These are phyloP conservation scores for Pythium monospermum DNA, from an alignment of 352 stramenopile genomes.

Conservation along the genomic window DNA sequence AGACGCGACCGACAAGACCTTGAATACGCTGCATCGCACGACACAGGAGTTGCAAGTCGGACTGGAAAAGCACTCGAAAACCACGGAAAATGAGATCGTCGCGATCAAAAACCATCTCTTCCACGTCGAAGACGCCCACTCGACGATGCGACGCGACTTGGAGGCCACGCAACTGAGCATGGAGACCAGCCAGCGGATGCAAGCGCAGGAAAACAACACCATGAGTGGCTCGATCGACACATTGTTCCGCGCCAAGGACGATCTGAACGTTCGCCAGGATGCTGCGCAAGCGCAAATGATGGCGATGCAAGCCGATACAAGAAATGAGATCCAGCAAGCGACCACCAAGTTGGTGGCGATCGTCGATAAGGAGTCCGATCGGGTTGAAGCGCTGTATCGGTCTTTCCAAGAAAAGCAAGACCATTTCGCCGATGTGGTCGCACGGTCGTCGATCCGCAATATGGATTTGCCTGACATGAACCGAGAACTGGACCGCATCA, in stretches of 20 bases:
- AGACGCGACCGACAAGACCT: constrained; percentile 29
- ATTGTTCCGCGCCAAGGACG: constrained; percentile 41
- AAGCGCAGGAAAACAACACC: constrained; percentile 50
- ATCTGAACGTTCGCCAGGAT: constrained; percentile 50
- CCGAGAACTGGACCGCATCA: constrained; percentile 72
- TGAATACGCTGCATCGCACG: constrained; percentile 34
- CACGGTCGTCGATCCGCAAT: constrained; percentile 73
- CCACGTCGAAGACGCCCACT: constrained; percentile 64
- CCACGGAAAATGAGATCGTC: constrained; percentile 54
- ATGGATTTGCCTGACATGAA: constrained; percentile 79
- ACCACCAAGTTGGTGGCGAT: constrained; percentile 59
- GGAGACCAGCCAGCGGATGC: constrained; percentile 46
- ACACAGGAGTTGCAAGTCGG: constrained; percentile 36
- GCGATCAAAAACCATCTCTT: constrained; percentile 74
- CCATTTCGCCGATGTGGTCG: constrained; percentile 71
- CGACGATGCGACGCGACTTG: constrained; percentile 47
- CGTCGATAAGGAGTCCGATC: constrained; percentile 77
- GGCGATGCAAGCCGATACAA: constrained; percentile 63
- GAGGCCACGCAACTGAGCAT: constrained; percentile 55
- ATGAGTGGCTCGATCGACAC: constrained; percentile 35
- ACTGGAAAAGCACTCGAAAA: constrained; percentile 44
- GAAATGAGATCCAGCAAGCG: constrained; percentile 62
- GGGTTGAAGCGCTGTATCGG: constrained; percentile 71
- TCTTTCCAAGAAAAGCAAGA: constrained; percentile 82
- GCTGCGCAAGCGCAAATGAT: constrained; percentile 59